Evolutionary conservation across 2,329 filamentous ascomycete species (phyloP).

Genomic region (Seiridium cupressi): DNA sequence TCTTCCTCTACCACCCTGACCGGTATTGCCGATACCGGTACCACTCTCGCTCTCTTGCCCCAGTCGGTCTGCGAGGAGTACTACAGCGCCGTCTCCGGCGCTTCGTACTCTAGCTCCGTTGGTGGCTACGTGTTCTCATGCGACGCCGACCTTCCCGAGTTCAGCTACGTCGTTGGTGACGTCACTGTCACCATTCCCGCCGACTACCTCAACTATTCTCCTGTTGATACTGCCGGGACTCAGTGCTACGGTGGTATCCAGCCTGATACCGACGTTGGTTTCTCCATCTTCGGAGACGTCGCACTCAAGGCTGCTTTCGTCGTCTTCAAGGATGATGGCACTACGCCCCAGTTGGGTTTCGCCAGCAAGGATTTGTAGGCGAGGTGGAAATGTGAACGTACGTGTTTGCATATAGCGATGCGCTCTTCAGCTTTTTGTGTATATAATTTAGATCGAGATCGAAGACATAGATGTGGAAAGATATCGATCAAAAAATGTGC

Average conservation of each 20-base stretch:
- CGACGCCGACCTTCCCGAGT: constrained; percentile 41
- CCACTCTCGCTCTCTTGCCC: constrained; percentile 53
- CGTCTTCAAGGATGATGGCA: constrained; percentile 11
- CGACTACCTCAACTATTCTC: constrained; percentile 46
- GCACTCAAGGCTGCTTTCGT: constrained; percentile 14
- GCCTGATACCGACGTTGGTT: constrained; percentile 12
- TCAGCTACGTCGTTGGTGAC: constrained; percentile 46
- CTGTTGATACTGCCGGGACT: constrained; percentile 36
- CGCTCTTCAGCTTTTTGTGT: neutral
- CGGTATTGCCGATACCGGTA: constrained; percentile 60
- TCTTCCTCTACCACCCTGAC: constrained; percentile 17
- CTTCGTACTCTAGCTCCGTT: constrained; percentile 32
- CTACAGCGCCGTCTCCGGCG: constrained; percentile 45
- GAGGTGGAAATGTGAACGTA: neutral
- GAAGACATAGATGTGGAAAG: no score
- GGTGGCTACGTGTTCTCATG: constrained; percentile 56
- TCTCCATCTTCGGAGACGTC: constrained; percentile 14
- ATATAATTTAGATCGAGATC: neutral
- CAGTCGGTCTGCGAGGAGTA: constrained; percentile 46
- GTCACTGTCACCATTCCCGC: constrained; percentile 49
- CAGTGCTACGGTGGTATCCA: constrained; percentile 63
- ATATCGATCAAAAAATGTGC: no score
- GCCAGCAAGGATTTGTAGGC: constrained; percentile 3
- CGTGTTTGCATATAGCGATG: neutral
- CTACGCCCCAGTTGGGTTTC: constrained; percentile 4